phyloP scores from a whole-genome alignment of 1,284 basidiomycete genomes.

The Sutorius eximius region DNA sequence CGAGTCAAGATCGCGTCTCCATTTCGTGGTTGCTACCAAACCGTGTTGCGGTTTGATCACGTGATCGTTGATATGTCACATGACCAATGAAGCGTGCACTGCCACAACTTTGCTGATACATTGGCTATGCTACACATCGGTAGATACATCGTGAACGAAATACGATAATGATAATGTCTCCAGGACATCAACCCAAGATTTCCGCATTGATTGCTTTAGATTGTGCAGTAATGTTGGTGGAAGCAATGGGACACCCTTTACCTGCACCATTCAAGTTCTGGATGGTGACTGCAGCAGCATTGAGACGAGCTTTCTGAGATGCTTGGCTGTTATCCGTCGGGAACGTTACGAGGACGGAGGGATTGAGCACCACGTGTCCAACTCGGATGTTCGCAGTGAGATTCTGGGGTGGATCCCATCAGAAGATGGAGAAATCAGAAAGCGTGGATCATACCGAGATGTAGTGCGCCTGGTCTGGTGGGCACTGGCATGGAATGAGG shows the following conservation, averaged over 20 bases:
- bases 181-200: conserved; percentile 2
- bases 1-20: conserved; percentile 9
- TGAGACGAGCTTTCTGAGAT: conserved; percentile 52
- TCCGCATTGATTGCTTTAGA: conserved; percentile 42
- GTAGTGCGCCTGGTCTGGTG: conserved; percentile 52
- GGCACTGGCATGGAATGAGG: conserved; percentile 63
- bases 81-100: conserved; percentile 7
- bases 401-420: conserved; percentile 33
- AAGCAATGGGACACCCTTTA: conserved; percentile 50
- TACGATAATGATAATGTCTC: neutral
- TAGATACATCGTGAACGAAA: neutral
- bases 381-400: conserved; percentile 59
- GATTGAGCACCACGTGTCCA: conserved; percentile 62
- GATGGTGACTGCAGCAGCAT: conserved; percentile 48
- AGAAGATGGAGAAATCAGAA: neutral
- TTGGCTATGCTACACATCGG: conserved; percentile 1
- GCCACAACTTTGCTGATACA: neutral
- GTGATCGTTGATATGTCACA: conserved; percentile 30
- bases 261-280: conserved; percentile 56
- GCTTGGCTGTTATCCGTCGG: conserved; percentile 55
- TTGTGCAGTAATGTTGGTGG: conserved; percentile 52
- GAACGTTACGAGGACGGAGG: conserved; percentile 53
- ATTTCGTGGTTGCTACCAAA: conserved; percentile 22
- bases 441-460: conserved; percentile 39
- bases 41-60: conserved; percentile 21